Conservation (phyloP, 257 asterid genomes). For the Nicotiana knightiana region DNA sequence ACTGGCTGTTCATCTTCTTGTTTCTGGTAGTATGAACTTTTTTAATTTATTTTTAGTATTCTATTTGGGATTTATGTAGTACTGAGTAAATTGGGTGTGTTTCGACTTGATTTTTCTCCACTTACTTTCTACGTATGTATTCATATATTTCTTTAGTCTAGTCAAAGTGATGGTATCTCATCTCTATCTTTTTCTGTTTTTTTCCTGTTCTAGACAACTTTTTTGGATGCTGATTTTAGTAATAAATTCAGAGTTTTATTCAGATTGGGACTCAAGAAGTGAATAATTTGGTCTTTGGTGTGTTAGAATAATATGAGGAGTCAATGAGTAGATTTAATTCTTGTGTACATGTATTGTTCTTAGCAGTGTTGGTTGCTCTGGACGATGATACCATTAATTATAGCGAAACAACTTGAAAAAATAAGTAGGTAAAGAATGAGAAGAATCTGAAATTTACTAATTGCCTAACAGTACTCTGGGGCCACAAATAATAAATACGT, state of each 20-base stretch:
- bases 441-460: background rate
- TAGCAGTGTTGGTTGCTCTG: background rate
- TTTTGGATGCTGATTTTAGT: background rate
- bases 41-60: background rate
- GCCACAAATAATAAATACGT: background rate
- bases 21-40: conserved; percentile 23
- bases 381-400: background rate
- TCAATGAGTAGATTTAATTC: background rate
- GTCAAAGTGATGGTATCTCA: background rate
- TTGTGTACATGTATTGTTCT: background rate
- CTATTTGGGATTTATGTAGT: background rate
- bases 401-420: background rate
- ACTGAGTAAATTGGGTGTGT: background rate
- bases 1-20: conserved; percentile 25
- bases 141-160: background rate
- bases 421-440: background rate
- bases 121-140: background rate
- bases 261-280: background rate
- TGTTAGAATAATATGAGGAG: background rate
- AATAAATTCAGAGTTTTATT: background rate
- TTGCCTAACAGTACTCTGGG: background rate
- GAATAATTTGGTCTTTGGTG: background rate
- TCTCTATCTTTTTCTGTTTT: background rate
- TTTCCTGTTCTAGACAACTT: background rate
- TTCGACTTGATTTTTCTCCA: background rate